Evolutionary conservation across 441 rosid species (phyloP).

Genomic region (Populus hybrid): DNA sequence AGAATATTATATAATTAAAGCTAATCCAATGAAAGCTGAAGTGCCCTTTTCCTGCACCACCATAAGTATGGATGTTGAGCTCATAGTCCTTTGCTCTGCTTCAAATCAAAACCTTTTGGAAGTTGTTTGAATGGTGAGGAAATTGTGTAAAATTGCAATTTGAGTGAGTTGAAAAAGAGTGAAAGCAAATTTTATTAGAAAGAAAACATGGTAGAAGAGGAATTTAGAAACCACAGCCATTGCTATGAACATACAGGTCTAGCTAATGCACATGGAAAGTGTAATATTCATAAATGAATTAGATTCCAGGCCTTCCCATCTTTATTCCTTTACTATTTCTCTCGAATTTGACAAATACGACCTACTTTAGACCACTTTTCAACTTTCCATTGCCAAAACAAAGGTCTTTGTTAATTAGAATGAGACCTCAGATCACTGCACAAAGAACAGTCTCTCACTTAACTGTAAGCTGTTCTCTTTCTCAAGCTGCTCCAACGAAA

Average conservation of each 20-base stretch:
- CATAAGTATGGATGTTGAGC: neutral
- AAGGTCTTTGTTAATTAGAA: neutral
- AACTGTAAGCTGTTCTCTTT: neutral
- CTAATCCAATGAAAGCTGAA: neutral
- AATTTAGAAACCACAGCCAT: neutral
- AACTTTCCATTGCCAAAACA: conserved; percentile 3
- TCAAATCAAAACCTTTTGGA: neutral
- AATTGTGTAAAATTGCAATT: neutral
- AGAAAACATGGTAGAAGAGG: neutral
- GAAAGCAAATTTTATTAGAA: neutral
- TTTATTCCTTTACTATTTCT: conserved; percentile 1
- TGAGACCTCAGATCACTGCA: neutral
- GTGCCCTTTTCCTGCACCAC: neutral
- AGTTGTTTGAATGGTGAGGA: neutral
- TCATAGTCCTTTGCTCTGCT: neutral
- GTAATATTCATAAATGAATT: neutral
- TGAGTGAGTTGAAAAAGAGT: neutral
- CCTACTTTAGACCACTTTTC: neutral
- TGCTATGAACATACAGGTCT: neutral
- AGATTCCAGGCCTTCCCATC: neutral
- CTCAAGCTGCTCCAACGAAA: conserved; percentile 9
- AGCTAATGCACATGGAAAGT: neutral
- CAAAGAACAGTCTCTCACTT: neutral
- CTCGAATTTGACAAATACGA: neutral
- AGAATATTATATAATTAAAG: neutral